Conservation (phyloP, 2,329 filamentous ascomycete genomes). For the Paraphoma sp. region DNA sequence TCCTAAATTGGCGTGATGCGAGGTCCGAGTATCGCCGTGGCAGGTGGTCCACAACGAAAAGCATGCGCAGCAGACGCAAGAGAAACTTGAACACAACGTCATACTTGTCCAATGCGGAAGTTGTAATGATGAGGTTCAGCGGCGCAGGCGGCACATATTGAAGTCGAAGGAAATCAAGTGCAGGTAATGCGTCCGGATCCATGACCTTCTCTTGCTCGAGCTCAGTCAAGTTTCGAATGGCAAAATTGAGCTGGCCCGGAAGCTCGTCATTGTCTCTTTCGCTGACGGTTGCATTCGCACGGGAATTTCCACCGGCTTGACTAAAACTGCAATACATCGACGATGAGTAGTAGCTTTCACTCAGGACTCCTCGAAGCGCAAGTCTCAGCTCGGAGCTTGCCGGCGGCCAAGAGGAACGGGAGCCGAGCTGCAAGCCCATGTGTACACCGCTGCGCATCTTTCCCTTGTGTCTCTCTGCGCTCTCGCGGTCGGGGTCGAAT, state of each 20-base stretch:
- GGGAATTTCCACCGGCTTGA: background rate
- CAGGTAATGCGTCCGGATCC: conserved; percentile 81
- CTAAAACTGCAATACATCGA: conserved; percentile 35
- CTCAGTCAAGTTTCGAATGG: conserved; percentile 74
- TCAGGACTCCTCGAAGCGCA: conserved; percentile 83
- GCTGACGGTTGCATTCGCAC: conserved; percentile 9
- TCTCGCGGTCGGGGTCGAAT: conserved; percentile 82
- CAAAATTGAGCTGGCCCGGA: conserved; percentile 66
- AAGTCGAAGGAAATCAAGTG: conserved; percentile 89
- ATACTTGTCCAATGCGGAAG: conserved; percentile 75
- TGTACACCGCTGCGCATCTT: conserved; percentile 67
- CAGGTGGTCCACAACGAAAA: conserved; percentile 68
- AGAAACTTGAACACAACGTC: conserved; percentile 84
- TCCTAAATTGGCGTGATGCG: conserved; percentile 60
- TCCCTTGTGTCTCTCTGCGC: conserved; percentile 75
- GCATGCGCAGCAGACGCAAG: conserved; percentile 77
- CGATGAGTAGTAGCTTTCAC: conserved; percentile 70
- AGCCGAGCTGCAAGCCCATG: conserved; percentile 85
- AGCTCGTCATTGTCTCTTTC: conserved; percentile 45
- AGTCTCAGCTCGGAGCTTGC: conserved; percentile 92
- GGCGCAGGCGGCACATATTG: conserved; percentile 80
- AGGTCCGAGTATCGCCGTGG: conserved; percentile 33
- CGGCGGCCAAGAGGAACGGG: conserved; percentile 86
- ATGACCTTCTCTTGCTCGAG: conserved; percentile 84
- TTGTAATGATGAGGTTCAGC: conserved; percentile 76